Conservation (phyloP, 139 green algal species). For the Coelastrella sp. region DNA sequence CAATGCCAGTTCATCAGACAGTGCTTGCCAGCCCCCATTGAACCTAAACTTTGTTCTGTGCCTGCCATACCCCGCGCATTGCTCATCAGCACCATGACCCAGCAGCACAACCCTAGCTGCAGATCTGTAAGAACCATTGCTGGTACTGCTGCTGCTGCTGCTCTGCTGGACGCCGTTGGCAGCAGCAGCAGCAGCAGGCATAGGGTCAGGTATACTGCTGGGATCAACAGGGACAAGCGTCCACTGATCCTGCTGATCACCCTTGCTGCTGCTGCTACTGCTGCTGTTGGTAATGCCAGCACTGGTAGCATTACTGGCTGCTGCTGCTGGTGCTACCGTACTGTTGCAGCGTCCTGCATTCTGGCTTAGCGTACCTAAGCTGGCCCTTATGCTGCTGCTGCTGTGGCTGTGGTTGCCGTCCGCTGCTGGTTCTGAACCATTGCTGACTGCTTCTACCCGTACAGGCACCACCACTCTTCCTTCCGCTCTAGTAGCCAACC, state of each 20-base stretch:
- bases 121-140: constrained; percentile 48
- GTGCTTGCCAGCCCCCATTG: constrained; percentile 51
- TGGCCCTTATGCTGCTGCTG: neutral
- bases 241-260: neutral
- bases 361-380: too few species aligned
- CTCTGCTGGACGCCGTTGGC: neutral
- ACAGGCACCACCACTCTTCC: constrained; percentile 56
- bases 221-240: neutral
- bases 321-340: constrained; percentile 2
- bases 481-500: constrained; percentile 78
- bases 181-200: neutral
- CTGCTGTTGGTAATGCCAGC: too few species aligned
- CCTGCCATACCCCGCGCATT: constrained; percentile 93
- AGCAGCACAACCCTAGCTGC: constrained; percentile 86
- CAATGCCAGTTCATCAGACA: constrained; percentile 82
- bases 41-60: constrained; percentile 81
- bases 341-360: too few species aligned
- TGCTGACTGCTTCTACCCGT: neutral
- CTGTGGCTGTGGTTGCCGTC: neutral
- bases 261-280: constrained; percentile 21
- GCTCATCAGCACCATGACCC: constrained; percentile 96
- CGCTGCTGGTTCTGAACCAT: neutral
- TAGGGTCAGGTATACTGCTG: neutral
- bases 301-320: neutral
- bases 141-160: constrained; percentile 52